Evolutionary conservation across 805 yeast genomes (phyloP).

Genomic region (Hanseniaspora guilliermondii): DNA sequence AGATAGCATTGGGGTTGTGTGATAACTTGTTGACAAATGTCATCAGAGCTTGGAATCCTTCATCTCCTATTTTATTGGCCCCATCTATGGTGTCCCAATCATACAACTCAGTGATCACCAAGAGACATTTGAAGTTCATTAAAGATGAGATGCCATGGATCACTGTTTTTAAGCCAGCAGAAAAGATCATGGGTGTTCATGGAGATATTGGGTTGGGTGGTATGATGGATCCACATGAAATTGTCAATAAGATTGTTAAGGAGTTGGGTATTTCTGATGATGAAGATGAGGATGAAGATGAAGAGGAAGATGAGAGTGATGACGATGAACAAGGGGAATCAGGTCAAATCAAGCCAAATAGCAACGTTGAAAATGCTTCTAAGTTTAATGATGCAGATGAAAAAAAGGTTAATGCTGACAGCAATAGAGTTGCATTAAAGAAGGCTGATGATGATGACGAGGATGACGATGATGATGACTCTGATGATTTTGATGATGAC

Average conservation of each 20-base stretch:
- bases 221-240: constrained; percentile 94
- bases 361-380: background rate
- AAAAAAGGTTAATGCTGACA: constrained; percentile 35
- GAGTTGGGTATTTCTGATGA: constrained; percentile 55
- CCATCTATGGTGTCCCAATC: constrained; percentile 94
- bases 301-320: constrained; percentile 29
- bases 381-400: constrained; percentile 25
- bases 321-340: constrained; percentile 31
- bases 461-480: constrained; percentile 7
- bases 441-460: constrained; percentile 28
- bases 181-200: constrained; percentile 80
- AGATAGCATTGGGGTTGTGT: constrained; percentile 80
- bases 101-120: constrained; percentile 79
- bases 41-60: constrained; percentile 89
- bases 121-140: constrained; percentile 62
- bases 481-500: constrained; percentile 15
- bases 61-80: constrained; percentile 76
- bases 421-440: constrained; percentile 34
- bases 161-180: constrained; percentile 85
- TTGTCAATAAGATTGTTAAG: constrained; percentile 71
- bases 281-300: constrained; percentile 39
- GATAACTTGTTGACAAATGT: constrained; percentile 85
- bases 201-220: constrained; percentile 99
- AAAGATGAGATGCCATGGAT: constrained; percentile 92
- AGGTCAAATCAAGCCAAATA: constrained; percentile 29